A percentile compares a stretch with the other conserved stretches of the same genome.
These are phyloP conservation scores for Solanum phureja DNA, from an alignment of 257 asterid species.

Conservation along the genomic window DNA sequence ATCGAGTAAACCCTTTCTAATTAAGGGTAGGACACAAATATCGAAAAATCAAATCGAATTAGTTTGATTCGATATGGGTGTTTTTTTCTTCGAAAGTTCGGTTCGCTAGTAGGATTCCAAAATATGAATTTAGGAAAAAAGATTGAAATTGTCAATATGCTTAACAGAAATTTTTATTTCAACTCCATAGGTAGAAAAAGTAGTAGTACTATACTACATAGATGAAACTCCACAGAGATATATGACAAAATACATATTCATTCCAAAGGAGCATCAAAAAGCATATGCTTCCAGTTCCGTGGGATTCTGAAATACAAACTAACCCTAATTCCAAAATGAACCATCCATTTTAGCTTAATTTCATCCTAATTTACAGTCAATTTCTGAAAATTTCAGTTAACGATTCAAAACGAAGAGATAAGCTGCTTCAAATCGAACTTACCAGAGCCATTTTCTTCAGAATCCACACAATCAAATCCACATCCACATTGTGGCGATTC, in stretches of 20 bases:
- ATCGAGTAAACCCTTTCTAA: too few species aligned
- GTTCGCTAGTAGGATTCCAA: not conserved
- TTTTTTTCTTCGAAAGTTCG: too few species aligned
- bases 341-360: not conserved
- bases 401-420: not conserved
- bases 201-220: not conserved
- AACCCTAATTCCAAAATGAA: not conserved
- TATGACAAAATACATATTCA: not conserved
- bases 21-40: too few species aligned
- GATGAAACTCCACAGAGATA: not conserved
- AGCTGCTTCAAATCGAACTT: not conserved
- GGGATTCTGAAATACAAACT: not conserved
- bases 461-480: conserved; percentile 25
- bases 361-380: not conserved
- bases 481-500: conserved; percentile 50
- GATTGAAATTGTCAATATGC: too few species aligned
- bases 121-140: too few species aligned
- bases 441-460: not conserved
- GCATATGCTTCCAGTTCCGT: not conserved
- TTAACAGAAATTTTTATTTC: not conserved
- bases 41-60: too few species aligned
- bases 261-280: too few species aligned
- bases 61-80: too few species aligned
- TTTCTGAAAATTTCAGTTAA: not conserved
- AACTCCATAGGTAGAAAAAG: not conserved